phyloP scores from a whole-genome alignment of 805 yeast species.

The Wickerhamomyces strasburgensis region DNA sequence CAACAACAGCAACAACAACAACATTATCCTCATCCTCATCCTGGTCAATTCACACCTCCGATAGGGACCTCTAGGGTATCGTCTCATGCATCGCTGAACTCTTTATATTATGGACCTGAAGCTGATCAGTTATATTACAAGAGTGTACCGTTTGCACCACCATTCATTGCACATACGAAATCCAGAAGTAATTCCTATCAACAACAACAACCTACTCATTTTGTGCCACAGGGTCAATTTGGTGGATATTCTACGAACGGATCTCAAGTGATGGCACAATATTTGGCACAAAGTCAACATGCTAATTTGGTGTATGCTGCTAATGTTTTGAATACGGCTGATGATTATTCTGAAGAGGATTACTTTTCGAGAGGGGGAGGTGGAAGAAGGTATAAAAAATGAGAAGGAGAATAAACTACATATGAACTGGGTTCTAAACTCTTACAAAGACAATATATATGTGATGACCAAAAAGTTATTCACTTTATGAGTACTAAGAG shows the following conservation, averaged over 20 bases:
- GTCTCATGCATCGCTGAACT: constrained; percentile 16
- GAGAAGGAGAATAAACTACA: too few relatives aligned
- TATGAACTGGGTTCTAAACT: too few relatives aligned
- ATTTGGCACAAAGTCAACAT: constrained; percentile 66
- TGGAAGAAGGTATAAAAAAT: background rate
- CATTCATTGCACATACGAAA: constrained; percentile 6
- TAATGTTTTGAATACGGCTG: constrained; percentile 47
- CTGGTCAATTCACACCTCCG: constrained; percentile 5
- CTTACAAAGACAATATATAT: too few relatives aligned
- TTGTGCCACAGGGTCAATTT: background rate
- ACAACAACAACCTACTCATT: background rate
- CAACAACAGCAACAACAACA: constrained; percentile 2
- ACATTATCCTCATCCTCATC: background rate
- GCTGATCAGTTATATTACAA: constrained; percentile 10
- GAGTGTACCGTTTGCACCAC: constrained; percentile 14
- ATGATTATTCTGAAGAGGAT: constrained; percentile 17
- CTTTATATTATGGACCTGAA: constrained; percentile 11
- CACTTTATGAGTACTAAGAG: too few relatives aligned
- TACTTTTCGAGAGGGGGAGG: constrained; percentile 1
- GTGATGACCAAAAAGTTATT: too few relatives aligned
- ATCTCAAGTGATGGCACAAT: constrained; percentile 74
- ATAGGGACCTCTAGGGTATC: constrained; percentile 13
- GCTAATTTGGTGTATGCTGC: constrained; percentile 52
- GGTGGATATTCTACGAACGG: constrained; percentile 38
- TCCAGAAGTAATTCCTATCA: constrained; percentile 1